phyloP scores from a whole-genome alignment of 2,329 filamentous ascomycete species.

The Chrysoporthe puriensis region DNA sequence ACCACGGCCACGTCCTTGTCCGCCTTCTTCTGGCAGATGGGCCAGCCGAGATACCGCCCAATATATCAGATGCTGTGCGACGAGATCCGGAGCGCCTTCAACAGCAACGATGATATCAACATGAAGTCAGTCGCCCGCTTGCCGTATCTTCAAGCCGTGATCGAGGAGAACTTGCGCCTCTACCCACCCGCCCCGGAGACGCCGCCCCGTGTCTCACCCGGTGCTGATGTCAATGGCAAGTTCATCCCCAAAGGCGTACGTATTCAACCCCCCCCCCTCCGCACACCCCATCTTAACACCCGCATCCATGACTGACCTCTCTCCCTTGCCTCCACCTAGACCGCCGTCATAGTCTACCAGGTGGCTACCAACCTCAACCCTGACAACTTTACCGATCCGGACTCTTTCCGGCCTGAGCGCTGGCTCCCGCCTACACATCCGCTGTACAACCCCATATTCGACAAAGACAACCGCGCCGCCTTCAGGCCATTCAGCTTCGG shows the following conservation, averaged over 20 bases:
- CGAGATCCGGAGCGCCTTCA: slow-evolving; percentile 37
- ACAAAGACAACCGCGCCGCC: slow-evolving; percentile 26
- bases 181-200: slow-evolving; percentile 21
- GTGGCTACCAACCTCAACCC: slow-evolving; percentile 26
- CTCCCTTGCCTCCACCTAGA: neutral
- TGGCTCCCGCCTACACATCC: slow-evolving; percentile 28
- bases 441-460: slow-evolving; percentile 25
- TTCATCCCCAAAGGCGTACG: slow-evolving; percentile 23
- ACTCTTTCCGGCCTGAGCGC: slow-evolving; percentile 27
- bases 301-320: neutral
- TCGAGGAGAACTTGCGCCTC: slow-evolving; percentile 80
- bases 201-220: slow-evolving; percentile 12
- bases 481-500: slow-evolving; percentile 32
- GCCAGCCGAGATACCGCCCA: slow-evolving; percentile 33
- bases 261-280: neutral
- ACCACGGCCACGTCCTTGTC: slow-evolving; percentile 49
- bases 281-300: no score
- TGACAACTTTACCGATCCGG: slow-evolving; percentile 25
- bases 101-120: slow-evolving; percentile 34
- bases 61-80: slow-evolving; percentile 31
- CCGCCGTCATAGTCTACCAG: slow-evolving; percentile 18
- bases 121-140: slow-evolving; percentile 43
- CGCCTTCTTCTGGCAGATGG: slow-evolving; percentile 35
- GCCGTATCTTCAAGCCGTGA: slow-evolving; percentile 73
- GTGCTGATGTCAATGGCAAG: slow-evolving; percentile 13